These are phyloP conservation scores for Helianthus tuberosus DNA, from an alignment of 129 eudicot genomes.

Conservation along the genomic window DNA sequence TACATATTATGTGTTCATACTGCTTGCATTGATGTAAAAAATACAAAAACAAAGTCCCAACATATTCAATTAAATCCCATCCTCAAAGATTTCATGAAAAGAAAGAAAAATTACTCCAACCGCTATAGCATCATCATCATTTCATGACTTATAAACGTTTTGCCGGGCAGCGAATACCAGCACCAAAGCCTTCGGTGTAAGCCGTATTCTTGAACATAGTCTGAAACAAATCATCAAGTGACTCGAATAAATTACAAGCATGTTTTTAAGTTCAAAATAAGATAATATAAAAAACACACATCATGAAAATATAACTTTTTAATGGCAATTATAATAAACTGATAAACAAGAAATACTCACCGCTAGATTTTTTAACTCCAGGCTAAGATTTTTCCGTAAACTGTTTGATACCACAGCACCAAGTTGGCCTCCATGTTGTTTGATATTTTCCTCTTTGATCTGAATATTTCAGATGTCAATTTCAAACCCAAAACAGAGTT, in stretches of 20 bases:
- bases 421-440: conserved; percentile 64
- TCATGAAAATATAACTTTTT: background rate
- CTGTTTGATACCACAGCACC: conserved; percentile 52
- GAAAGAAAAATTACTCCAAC: conserved; percentile 11
- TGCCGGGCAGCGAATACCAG: conserved; percentile 55
- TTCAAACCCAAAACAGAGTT: background rate
- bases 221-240: conserved; percentile 44
- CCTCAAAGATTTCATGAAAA: conserved; percentile 4
- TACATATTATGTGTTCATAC: background rate
- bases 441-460: conserved; percentile 54
- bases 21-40: background rate
- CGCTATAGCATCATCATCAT: conserved; percentile 5
- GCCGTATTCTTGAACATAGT: conserved; percentile 73
- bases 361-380: conserved; percentile 63
- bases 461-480: conserved; percentile 26
- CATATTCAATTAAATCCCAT: conserved; percentile 14
- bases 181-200: conserved; percentile 79
- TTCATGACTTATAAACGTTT: conserved; percentile 41
- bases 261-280: background rate
- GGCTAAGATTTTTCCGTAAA: conserved; percentile 53
- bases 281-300: background rate
- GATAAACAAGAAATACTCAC: conserved; percentile 54
- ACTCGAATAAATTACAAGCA: background rate
- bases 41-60: background rate
- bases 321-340: background rate